Conservation (phyloP, 73 alveolate species). For the Paramecium caudatum region DNA sequence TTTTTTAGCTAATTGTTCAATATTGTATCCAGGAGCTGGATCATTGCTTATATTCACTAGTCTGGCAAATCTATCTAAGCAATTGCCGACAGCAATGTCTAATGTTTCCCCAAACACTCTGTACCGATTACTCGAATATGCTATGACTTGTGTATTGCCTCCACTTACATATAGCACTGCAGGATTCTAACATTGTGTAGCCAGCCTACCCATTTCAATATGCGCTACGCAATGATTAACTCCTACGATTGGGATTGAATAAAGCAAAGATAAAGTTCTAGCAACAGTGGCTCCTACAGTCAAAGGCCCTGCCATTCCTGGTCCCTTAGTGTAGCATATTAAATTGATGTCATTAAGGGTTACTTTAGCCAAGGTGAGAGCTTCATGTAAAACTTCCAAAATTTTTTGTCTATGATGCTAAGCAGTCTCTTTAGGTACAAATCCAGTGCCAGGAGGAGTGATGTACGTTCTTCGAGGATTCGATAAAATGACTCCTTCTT, state of each 20-base stretch:
- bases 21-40: constrained; percentile 99
- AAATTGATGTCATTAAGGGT: constrained; percentile 89
- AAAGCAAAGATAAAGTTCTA: constrained; percentile 95
- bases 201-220: constrained; percentile 99
- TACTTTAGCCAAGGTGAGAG: constrained; percentile 91
- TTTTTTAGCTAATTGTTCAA: constrained; percentile 95
- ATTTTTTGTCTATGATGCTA: constrained; percentile 96
- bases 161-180: constrained; percentile 98
- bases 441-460: constrained; percentile 99
- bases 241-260: constrained; percentile 96
- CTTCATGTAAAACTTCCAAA: constrained; percentile 87
- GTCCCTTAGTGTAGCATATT: constrained; percentile 98
- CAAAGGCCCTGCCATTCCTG: constrained; percentile 99
- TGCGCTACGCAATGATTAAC: constrained; percentile 99
- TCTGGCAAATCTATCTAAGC: constrained; percentile 98
- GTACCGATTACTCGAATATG: constrained; percentile 91
- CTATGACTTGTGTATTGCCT: constrained; percentile 98
- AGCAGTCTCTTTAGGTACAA: constrained; percentile 98
- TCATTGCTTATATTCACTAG: constrained; percentile 95
- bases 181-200: constrained; percentile 95
- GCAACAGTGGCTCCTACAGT: constrained; percentile 97
- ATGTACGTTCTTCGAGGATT: constrained; percentile 97
- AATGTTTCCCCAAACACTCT: constrained; percentile 99
- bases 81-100: constrained; percentile 99
- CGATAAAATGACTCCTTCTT: constrained; percentile 94